Evolutionary conservation across 2,329 filamentous ascomycete species (phyloP), one percentile per base, ranked within the genome.

Genomic region (Fusarium illudens): DNA sequence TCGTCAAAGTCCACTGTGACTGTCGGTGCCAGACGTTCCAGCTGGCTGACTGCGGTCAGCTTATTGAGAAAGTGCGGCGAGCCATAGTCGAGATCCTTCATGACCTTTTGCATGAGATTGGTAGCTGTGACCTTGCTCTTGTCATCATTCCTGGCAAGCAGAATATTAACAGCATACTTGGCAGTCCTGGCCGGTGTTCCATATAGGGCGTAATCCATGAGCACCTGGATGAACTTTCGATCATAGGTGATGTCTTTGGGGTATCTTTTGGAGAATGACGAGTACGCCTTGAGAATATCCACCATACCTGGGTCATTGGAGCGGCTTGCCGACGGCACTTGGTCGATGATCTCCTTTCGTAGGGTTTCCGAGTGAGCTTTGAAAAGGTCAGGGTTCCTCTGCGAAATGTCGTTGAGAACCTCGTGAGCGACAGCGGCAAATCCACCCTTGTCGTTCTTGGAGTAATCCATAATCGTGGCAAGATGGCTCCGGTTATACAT

Each of bases 401-500:
- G 90, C 0, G 96, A 98, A 29, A 98, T 97, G 75, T 97, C 92
- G 73, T 93, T 95, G 49, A 98, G 85, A 55, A 98, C 86, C 75
- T 97, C 92, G 74, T 97, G 94, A 2, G 96, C 95, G 13, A 92
- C 89, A 19, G 87, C 83, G 6, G 91, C 92, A 50, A 97, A 84
- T 0, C 90, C 90, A 50, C 92, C 89, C 74, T 94, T 91, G 75
- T 97, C 91, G 10, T 89, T 94, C 73, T 93, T 90, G 11, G 94
- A 94, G 73, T 91, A 92, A 60, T 94, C 90, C 83, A 98, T 92
- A 66, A 98, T 95, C 0, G 93, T 90, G 4, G 94, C 89, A 17
- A 99, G 89, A 76, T 99, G 94, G 76, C 95, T 98, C 75, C 92
- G 90, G 81, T 97, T 99, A 82, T 96, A 97, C 69, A 97, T 87